Percentiles rank a stretch among this genome's conserved stretches.
Evolutionary conservation across 2,329 filamentous ascomycete genomes (phyloP).

Genomic region (Penicillium hesseltinei): DNA sequence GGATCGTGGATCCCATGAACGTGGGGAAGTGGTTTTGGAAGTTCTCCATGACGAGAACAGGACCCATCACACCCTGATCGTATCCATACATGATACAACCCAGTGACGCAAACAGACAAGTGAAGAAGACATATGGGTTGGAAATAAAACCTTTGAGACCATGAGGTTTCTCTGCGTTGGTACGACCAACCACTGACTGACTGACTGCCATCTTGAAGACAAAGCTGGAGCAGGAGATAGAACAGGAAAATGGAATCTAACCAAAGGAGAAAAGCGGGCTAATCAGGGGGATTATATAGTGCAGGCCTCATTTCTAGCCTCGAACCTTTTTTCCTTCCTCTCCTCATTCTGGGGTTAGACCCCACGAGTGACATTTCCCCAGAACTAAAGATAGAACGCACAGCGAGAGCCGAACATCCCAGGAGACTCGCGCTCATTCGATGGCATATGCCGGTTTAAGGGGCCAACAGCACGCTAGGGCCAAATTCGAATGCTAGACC

Average conservation of each 20-base stretch:
- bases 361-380: constrained; percentile 5
- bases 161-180: constrained; percentile 40
- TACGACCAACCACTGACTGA: constrained; percentile 41
- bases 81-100: constrained; percentile 38
- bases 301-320: not conserved
- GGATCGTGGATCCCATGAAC: constrained; percentile 31
- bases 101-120: constrained; percentile 37
- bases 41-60: constrained; percentile 39
- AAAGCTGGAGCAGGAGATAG: not conserved
- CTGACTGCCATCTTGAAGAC: constrained; percentile 26
- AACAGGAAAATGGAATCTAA: not conserved
- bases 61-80: constrained; percentile 38
- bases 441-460: constrained; percentile 10
- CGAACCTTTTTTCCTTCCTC: not conserved
- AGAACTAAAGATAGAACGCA: constrained; percentile 1
- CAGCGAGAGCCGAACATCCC: constrained; percentile 1
- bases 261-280: not conserved
- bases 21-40: constrained; percentile 37
- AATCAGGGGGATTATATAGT: constrained; percentile 10
- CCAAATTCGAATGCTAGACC: constrained; percentile 7
- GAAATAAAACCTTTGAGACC: constrained; percentile 41
- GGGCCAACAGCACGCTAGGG: constrained; percentile 10
- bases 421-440: constrained; percentile 1
- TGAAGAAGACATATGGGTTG: constrained; percentile 44
- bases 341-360: constrained; percentile 5